These are phyloP conservation scores for Cystofilobasidium ferigula DNA, from an alignment of 768 basidiomycete genomes.

Conservation along the genomic window DNA sequence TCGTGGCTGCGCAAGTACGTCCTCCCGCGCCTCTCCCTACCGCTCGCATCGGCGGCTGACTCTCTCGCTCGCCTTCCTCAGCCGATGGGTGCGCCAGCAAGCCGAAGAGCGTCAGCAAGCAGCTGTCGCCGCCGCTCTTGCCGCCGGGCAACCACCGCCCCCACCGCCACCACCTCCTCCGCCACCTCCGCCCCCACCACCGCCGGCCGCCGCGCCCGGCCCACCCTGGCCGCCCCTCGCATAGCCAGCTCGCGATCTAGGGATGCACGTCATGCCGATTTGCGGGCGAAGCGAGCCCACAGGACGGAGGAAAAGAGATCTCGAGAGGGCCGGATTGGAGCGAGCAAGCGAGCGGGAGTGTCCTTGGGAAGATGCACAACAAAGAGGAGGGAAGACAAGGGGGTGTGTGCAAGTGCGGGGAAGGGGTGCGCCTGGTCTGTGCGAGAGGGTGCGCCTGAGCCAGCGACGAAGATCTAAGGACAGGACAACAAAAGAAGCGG, in stretches of 20 bases:
- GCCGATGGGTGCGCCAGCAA: conserved; percentile 10
- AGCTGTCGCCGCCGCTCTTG: neutral
- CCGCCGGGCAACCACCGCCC: neutral
- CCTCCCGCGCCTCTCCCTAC: neutral
- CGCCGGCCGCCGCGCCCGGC: neutral
- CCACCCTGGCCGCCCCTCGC: conserved; percentile 5
- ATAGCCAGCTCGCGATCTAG: neutral
- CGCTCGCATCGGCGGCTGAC: neutral
- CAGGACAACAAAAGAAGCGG: too few relatives aligned
- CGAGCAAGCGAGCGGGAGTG: too few relatives aligned
- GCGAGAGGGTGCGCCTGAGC: too few relatives aligned
- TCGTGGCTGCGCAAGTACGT: conserved; percentile 23
- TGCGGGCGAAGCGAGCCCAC: too few relatives aligned
- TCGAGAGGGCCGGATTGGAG: too few relatives aligned
- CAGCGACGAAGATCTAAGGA: too few relatives aligned
- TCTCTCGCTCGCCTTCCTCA: neutral
- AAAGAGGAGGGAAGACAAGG: too few relatives aligned
- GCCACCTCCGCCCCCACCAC: neutral
- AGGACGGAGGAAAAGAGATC: too few relatives aligned
- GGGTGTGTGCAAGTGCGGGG: too few relatives aligned
- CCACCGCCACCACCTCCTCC: neutral
- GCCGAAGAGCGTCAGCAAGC: neutral
- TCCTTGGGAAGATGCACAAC: too few relatives aligned
- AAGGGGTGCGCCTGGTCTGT: too few relatives aligned
- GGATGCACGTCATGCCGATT: too few relatives aligned